These are phyloP conservation scores for Digitaria exilis DNA, from an alignment of 202 grass and related monocot genomes.

Conservation along the genomic window DNA sequence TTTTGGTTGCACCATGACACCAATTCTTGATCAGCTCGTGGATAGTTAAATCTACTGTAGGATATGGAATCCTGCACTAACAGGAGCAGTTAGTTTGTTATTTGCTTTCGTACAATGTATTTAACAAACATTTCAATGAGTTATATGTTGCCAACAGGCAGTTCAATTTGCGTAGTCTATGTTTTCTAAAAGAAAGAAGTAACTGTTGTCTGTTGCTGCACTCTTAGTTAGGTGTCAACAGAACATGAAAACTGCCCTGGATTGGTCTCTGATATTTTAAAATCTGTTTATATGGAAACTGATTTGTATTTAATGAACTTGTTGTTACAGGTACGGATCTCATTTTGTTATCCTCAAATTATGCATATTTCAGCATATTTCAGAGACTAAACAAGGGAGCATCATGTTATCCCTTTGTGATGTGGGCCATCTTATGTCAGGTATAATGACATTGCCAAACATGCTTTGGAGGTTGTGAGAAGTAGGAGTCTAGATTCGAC, in stretches of 20 bases:
- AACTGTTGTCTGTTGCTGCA: neutral
- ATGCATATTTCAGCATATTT: constrained; percentile 11
- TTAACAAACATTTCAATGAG: constrained; percentile 13
- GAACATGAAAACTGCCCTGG: constrained; percentile 1
- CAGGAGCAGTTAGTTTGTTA: neutral
- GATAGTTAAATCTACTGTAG: constrained; percentile 10
- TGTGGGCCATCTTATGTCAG: constrained; percentile 56
- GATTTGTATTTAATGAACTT: constrained; percentile 15
- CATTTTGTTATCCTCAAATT: constrained; percentile 34
- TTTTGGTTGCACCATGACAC: constrained; percentile 15
- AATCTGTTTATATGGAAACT: constrained; percentile 13
- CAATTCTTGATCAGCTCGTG: neutral
- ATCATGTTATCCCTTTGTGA: constrained; percentile 34
- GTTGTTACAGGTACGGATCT: constrained; percentile 47
- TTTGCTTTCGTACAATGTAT: neutral
- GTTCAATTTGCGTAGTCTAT: neutral
- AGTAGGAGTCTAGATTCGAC: constrained; percentile 40
- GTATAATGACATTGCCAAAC: constrained; percentile 95
- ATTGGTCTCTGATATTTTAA: constrained; percentile 2
- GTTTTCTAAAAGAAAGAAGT: neutral
- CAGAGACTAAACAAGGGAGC: constrained; percentile 37
- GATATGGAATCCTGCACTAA: constrained; percentile 13
- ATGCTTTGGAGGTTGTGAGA: constrained; percentile 92
- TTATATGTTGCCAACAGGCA: constrained; percentile 16
- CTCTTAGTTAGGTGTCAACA: neutral